A percentile compares a stretch with the other conserved stretches of the same genome.
Evolutionary conservation across 2,329 filamentous ascomycete species (phyloP).

Genomic region (Cercospora zeae-maydis): DNA sequence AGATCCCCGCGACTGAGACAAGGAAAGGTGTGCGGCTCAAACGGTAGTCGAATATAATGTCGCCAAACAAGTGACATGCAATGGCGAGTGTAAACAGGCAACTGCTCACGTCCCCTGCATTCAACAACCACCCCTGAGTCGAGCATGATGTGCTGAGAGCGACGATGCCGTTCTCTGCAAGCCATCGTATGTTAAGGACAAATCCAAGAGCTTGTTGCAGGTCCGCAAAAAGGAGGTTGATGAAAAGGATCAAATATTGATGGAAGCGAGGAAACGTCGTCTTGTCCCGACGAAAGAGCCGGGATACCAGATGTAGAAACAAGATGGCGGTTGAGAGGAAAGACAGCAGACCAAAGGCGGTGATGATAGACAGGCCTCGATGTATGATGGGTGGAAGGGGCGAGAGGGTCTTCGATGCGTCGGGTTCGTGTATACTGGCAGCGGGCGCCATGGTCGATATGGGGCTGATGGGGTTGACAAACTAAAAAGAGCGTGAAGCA

Average conservation of each 20-base stretch:
- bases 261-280: constrained; percentile 40
- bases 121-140: constrained; percentile 64
- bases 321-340: constrained; percentile 24
- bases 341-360: constrained; percentile 26
- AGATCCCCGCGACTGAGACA: constrained; percentile 47
- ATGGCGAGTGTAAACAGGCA: constrained; percentile 64
- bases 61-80: constrained; percentile 62
- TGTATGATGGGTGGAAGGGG: constrained; percentile 21
- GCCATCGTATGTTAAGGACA: constrained; percentile 58
- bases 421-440: neutral
- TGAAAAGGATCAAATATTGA: constrained; percentile 65
- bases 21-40: constrained; percentile 53
- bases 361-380: constrained; percentile 27
- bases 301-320: constrained; percentile 28
- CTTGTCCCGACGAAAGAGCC: constrained; percentile 28
- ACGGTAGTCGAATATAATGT: constrained; percentile 55
- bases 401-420: neutral
- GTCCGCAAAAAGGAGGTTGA: constrained; percentile 65
- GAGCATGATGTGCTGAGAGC: constrained; percentile 55
- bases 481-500: neutral
- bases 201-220: constrained; percentile 64
- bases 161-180: constrained; percentile 52
- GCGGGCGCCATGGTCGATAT: neutral
- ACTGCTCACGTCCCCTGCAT: constrained; percentile 61
- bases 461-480: neutral